A percentile compares a stretch with the other conserved stretches of the same genome.
phyloP scores from a whole-genome alignment of 2,329 filamentous ascomycete genomes.

The Exophiala sideris region DNA sequence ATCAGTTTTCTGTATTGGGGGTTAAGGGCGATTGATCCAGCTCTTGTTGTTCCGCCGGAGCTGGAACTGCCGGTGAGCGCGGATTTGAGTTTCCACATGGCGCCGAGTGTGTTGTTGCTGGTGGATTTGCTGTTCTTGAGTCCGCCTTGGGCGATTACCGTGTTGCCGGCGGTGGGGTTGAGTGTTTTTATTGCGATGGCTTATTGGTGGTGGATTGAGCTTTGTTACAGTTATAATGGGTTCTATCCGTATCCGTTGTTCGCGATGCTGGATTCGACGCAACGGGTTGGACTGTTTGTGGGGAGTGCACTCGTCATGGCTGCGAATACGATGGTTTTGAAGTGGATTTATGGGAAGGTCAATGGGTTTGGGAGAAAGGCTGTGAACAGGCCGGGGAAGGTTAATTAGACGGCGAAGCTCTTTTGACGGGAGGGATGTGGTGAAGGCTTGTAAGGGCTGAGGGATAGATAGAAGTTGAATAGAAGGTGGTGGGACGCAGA shows the following conservation, averaged over 20 bases:
- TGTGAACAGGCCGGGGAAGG: conserved; percentile 17
- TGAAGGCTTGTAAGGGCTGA: too few relatives aligned
- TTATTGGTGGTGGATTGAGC: conserved; percentile 65
- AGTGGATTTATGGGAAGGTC: conserved; percentile 63
- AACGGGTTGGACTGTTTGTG: conserved; percentile 67
- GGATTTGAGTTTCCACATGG: conserved; percentile 49
- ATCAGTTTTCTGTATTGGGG: conserved; percentile 62
- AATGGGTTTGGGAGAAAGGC: conserved; percentile 34
- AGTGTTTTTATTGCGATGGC: conserved; percentile 52
- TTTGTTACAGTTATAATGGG: conserved; percentile 57
- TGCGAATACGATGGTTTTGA: conserved; percentile 63
- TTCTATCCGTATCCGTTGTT: conserved; percentile 82
- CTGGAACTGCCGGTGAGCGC: conserved; percentile 22
- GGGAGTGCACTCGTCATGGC: conserved; percentile 70
- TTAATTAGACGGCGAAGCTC: conserved; percentile 6
- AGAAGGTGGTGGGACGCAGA: too few relatives aligned
- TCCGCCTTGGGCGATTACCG: conserved; percentile 59
- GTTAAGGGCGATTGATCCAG: conserved; percentile 46
- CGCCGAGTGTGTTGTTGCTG: conserved; percentile 53
- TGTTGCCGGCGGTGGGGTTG: conserved; percentile 49
- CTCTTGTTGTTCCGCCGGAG: conserved; percentile 25
- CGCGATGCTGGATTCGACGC: conserved; percentile 60
- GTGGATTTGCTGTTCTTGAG: conserved; percentile 57
- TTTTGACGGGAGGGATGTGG: not conserved
- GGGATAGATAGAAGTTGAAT: too few relatives aligned